Evolutionary conservation across 352 stramenopile genomes (phyloP).

Genomic region (Phytopythium helicoides): DNA sequence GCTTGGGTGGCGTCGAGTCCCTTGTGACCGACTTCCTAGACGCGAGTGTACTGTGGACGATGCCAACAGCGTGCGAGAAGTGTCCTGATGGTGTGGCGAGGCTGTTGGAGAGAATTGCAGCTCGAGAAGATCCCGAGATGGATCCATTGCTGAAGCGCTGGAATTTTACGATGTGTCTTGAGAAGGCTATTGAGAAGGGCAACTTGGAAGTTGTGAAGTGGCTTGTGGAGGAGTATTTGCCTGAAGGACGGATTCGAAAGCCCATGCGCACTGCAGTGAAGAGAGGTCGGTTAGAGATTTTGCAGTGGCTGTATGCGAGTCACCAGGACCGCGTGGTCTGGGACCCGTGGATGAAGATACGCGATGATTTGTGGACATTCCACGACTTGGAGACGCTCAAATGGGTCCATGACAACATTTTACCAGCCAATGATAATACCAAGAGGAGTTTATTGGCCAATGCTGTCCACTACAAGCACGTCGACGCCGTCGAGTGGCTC

Average conservation of each 20-base stretch:
- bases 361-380: neutral
- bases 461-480: too few relatives aligned
- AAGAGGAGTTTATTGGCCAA: neutral
- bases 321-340: neutral
- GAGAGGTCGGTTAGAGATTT: neutral
- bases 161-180: neutral
- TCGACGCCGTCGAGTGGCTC: too few relatives aligned
- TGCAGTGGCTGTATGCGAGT: neutral
- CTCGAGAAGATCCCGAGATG: neutral
- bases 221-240: neutral
- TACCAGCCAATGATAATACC: neutral
- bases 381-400: neutral
- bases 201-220: neutral
- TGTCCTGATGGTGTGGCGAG: too few relatives aligned
- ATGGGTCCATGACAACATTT: neutral
- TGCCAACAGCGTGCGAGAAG: too few relatives aligned
- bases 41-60: too few relatives aligned
- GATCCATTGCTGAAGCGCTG: neutral
- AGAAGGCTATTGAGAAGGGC: neutral
- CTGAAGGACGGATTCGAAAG: neutral
- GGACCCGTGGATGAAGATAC: neutral
- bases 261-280: neutral
- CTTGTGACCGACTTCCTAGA: too few relatives aligned
- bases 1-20: too few relatives aligned
- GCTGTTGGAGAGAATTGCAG: neutral